Base-by-base conservation (phyloP, 2,329 filamentous ascomycete genomes). In the Colletotrichum magnum region DNA sequence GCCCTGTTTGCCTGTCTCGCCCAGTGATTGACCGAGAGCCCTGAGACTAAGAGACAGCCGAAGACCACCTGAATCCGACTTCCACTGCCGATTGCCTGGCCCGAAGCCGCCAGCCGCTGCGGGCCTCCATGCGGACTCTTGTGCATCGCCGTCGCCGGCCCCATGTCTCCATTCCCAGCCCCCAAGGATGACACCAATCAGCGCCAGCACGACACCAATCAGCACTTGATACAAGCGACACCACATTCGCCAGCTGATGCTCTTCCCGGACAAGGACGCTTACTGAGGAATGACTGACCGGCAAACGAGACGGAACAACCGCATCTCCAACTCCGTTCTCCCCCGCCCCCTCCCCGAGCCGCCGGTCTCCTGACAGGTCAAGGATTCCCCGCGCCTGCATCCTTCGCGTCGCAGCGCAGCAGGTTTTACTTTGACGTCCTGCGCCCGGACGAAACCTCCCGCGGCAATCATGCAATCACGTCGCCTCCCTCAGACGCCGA, bases 301-400 rank as follows among this genome's bases (percentile, higher is more conserved):
- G 16, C 4, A 13, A 6, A 56, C 21, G 16, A 41, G 43, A 16
- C 15, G 28, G 41, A 43, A 24, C 36, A 36, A 36, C 21, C 26
- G 26, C 52, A 45, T n/a, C 36, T n/a, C 52, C 13, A 47, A 39
- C 5, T 39, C 28, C 64, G 50, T 39, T 24, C 21, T 24, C 36
- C 32, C 64, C 41, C 64, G 43, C 32, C 62, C 24, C 58, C 41
- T 32, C 64, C 26, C 53, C 53, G 15, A 43, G 57, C 39, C 10
- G 28, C 53, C 26, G 32, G 24, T 13, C 12, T 13, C 18, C 47
- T 68, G 64, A 68, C 64, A 68, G 58, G 45, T 16, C 59, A 64
- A 48, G 60, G 60, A 60, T 68, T 64, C 60, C 65, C 65, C 60
- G 65, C 65, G 64, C 45, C 60, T 64, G 65, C 60, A 64, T 58